Evolutionary conservation across 2,329 filamentous ascomycete genomes (phyloP), one percentile per base, ranked within the genome.

Genomic region (Chaetomium globosum): DNA sequence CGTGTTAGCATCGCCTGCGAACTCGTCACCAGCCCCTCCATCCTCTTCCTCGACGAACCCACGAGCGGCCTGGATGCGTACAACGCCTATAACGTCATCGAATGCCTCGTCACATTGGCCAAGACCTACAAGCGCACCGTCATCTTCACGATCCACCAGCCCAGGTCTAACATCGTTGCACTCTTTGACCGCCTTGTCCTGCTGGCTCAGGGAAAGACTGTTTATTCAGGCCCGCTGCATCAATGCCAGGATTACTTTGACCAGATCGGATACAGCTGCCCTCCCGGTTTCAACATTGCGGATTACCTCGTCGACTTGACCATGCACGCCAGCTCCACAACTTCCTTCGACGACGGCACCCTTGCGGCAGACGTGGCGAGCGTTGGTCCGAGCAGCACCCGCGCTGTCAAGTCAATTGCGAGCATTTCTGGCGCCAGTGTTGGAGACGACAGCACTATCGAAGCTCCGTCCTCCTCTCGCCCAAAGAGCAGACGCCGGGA

Each of bases 91-190:
- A 99, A 99, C 69, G 95, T 99, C 48, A 88, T 99, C 30, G 95
- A 99, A 76, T 98, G 93, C 73, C 84, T 99, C 10, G 94, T 98
- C 48, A 97, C 90, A 1, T 80, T 99, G 53, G 95, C 96, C 59
- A 97, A 97, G 81, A 95, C 88, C 51, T 99, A 98, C 80, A 96
- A 97, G 79, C 87, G 96, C 67, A 99, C 96, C 0, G 93, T 99
- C 63, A 90, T 99, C 68, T 97, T 99, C 79, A 99, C 95, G 16
- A 99, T 99, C 69, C 95, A 99, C 76, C 95, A 99, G 74, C 95
- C 95, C 46, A 87, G 96, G 70, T 99, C 95, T 12, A 99, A 99
- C 77, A 99, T 99, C 73, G 95, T 98, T 26, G 95, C 95, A 10
- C 84, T 99, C 3, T 99, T 99, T 74, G 95, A 99, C 75, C 88